A percentile compares a stretch with the other conserved stretches of the same genome.
Evolutionary conservation across 2,329 filamentous ascomycete species (phyloP).

Genomic region (Zymoseptoria pseudotritici): DNA sequence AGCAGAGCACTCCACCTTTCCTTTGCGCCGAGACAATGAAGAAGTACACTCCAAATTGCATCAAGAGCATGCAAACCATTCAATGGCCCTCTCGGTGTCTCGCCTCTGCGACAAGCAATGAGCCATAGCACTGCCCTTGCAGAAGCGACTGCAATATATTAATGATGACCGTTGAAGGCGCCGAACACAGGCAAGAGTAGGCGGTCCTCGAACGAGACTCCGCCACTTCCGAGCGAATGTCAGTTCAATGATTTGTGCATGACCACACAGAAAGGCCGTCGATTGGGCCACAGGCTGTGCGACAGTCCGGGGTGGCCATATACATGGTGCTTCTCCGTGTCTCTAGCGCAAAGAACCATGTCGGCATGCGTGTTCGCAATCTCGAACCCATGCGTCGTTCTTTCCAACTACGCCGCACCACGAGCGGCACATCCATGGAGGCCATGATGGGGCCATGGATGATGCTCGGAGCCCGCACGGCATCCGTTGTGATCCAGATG

Average conservation of each 20-base stretch:
- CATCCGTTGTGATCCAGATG: background rate
- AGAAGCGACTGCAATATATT: background rate
- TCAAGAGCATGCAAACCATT: too few species aligned
- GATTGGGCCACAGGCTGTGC: background rate
- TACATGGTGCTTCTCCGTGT: background rate
- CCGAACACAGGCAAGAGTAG: background rate
- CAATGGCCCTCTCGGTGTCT: too few species aligned
- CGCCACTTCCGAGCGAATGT: background rate
- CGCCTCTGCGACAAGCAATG: too few species aligned
- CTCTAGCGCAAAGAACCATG: background rate
- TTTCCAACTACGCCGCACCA: background rate
- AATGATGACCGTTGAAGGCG: too few species aligned
- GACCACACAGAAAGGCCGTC: background rate
- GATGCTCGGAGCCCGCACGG: background rate
- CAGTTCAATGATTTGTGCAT: background rate
- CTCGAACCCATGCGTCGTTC: background rate
- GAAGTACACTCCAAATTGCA: too few species aligned
- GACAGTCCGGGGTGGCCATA: background rate
- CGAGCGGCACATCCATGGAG: background rate
- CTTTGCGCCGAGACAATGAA: too few species aligned
- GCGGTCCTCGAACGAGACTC: background rate
- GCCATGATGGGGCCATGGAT: background rate
- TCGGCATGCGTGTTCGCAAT: background rate
- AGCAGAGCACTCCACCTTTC: too few species aligned
- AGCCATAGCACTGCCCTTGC: too few species aligned